These are phyloP conservation scores for Didymella segeticola DNA, from an alignment of 2,329 filamentous ascomycete species.

Conservation along the genomic window DNA sequence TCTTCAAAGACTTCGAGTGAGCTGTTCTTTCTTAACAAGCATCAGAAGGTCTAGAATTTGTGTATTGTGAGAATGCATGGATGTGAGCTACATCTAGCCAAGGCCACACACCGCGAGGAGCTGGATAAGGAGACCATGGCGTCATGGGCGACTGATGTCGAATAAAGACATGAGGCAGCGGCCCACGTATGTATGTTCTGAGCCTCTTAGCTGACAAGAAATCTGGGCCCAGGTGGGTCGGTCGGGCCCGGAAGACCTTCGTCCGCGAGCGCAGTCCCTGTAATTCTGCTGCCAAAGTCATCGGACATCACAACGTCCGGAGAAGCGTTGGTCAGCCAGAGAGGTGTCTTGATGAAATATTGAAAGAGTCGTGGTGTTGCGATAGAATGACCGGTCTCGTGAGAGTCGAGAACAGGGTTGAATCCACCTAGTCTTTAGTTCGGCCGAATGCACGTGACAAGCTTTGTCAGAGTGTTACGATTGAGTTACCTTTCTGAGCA, in stretches of 20 bases:
- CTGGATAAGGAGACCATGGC: too few species aligned
- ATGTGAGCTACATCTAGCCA: too few species aligned
- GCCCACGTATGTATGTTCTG: too few species aligned
- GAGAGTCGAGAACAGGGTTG: not conserved
- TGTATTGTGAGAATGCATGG: too few species aligned
- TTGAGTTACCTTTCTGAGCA: not conserved
- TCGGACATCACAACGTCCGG: not conserved
- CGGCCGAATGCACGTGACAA: conserved; percentile 12
- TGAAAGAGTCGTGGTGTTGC: not conserved
- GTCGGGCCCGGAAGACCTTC: not conserved
- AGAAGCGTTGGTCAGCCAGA: not conserved
- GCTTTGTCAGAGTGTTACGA: conserved; percentile 10
- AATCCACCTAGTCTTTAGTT: conserved; percentile 8
- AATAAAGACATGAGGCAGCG: too few species aligned
- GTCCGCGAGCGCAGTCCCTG: not conserved
- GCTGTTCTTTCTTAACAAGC: too few species aligned
- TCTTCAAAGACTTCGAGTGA: too few species aligned
- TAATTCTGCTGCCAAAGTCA: not conserved
- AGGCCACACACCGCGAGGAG: too few species aligned
- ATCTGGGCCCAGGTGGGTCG: not conserved
- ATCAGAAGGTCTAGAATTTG: too few species aligned
- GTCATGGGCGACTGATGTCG: too few species aligned
- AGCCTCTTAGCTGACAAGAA: not conserved
- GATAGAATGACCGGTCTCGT: not conserved
- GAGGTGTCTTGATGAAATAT: not conserved